Evolutionary conservation across 2,329 filamentous ascomycete species (phyloP).

Genomic region (Claviceps arundinis): DNA sequence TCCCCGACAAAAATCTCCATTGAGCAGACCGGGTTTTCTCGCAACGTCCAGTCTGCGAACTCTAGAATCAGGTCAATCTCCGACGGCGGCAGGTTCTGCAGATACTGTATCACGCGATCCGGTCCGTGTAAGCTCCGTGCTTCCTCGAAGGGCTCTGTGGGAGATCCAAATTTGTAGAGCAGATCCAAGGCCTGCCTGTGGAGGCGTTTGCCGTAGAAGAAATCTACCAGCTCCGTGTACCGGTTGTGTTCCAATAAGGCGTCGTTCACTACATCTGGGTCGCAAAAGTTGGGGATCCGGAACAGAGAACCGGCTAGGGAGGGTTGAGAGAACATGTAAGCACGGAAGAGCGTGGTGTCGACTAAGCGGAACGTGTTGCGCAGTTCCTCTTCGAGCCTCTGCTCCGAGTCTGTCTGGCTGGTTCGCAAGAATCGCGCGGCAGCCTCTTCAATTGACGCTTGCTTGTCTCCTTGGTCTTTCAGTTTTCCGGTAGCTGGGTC

Average conservation of each 20-base stretch:
- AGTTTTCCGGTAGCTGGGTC: slow-evolving; percentile 49
- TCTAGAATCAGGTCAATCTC: slow-evolving; percentile 85
- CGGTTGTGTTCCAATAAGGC: slow-evolving; percentile 77
- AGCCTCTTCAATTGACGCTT: slow-evolving; percentile 32
- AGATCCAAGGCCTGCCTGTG: slow-evolving; percentile 78
- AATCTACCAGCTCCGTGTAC: slow-evolving; percentile 93
- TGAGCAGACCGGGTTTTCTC: slow-evolving; percentile 55
- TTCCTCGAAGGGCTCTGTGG: slow-evolving; percentile 34
- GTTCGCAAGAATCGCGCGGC: slow-evolving; percentile 44
- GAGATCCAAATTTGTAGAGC: slow-evolving; percentile 65
- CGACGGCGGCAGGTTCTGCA: slow-evolving; percentile 79
- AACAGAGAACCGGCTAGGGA: slow-evolving; percentile 79
- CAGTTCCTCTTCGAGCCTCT: slow-evolving; percentile 57
- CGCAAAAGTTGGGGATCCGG: slow-evolving; percentile 92
- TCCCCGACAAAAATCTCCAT: slow-evolving; percentile 93
- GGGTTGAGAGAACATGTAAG: slow-evolving; percentile 86
- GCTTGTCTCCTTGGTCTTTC: slow-evolving; percentile 34
- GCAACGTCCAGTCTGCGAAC: slow-evolving; percentile 79
- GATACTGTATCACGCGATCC: slow-evolving; percentile 69
- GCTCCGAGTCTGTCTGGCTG: slow-evolving; percentile 32
- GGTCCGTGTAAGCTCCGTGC: slow-evolving; percentile 59
- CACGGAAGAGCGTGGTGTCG: slow-evolving; percentile 86
- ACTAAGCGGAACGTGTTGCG: slow-evolving; percentile 69
- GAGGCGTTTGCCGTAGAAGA: slow-evolving; percentile 87
- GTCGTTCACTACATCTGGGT: slow-evolving; percentile 88